Base-by-base conservation (phyloP, 2,329 filamentous ascomycete genomes). In the Apiospora saccharicola region DNA sequence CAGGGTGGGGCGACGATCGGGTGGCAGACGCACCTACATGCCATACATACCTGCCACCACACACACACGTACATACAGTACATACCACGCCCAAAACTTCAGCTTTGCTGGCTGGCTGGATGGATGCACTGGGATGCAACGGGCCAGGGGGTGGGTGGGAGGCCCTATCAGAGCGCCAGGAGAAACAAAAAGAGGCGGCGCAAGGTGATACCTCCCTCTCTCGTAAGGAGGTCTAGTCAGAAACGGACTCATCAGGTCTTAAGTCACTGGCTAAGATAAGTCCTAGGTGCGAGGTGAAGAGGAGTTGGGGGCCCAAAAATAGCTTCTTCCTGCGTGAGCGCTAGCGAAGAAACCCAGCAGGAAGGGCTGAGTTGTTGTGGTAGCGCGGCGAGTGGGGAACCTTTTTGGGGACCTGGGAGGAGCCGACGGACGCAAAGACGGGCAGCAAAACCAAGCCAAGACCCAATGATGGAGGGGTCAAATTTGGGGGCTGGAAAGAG, bases 261-360 rank as follows among this genome's bases (percentile, higher is more conserved):
- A 64, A 41, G 57, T 41, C 34, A 64, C 53, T 61, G 51, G 51
- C 51, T 57, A 57, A 34, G 46, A n/a, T 49, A 30, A 34, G 24
- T 24, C 24, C n/a, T 12, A 13, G 24, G 51, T 34, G 14, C 34
- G n/a, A 16, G 51, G 16, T 37, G 30, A 64, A n/a, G 49, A 61
- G 57, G 57, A 64, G 57, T n/a, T 64, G 57, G 57, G 57, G 57
- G 57, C 57, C 57, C 34, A 64, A 64, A 41, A 64, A 64, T 64
- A 64, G 57, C 57, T 37, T 37, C 57, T 4, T 64, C 57, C 57
- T 64, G 57, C 57, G 57, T 64, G 34, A 64, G 57, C 57, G 34
- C 57, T 64, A 64, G 41, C 30, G 57, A 13, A 34, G 30, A 64
- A 64, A 64, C 57, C 57, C 57, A 41, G 57, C 57, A 64, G 34